A percentile compares a stretch with the other conserved stretches of the same genome.
These are phyloP conservation scores for Phytophthora lateralis DNA, from an alignment of 352 stramenopile genomes.

Conservation along the genomic window DNA sequence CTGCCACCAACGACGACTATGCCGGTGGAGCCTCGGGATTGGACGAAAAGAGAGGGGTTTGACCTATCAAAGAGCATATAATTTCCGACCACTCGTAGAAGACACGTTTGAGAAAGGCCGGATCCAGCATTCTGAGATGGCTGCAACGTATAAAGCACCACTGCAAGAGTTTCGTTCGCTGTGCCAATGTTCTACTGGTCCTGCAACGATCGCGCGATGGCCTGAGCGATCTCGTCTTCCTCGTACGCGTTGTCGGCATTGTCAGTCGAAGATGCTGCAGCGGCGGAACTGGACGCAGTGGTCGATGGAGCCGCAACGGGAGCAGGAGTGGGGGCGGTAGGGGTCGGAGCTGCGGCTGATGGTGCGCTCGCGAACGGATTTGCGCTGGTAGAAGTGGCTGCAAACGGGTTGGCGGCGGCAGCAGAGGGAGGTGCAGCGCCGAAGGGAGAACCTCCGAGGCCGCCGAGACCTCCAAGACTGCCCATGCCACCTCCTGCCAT, in stretches of 20 bases:
- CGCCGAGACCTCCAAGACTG: slow-evolving; percentile 25
- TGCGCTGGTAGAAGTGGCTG: slow-evolving; percentile 11
- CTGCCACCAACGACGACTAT: slow-evolving; percentile 36
- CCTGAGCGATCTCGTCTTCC: slow-evolving; percentile 80
- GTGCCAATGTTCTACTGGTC: slow-evolving; percentile 48
- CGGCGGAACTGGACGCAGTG: slow-evolving; percentile 11
- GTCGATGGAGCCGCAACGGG: background rate
- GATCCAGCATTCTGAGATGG: background rate
- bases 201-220: slow-evolving; percentile 79
- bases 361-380: slow-evolving; percentile 27
- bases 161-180: slow-evolving; percentile 1
- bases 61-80: background rate
- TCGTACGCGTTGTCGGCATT: slow-evolving; percentile 44
- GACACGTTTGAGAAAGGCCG: no score
- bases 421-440: slow-evolving; percentile 23
- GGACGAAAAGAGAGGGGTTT: slow-evolving; percentile 12
- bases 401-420: slow-evolving; percentile 50
- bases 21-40: slow-evolving; percentile 12
- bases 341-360: slow-evolving; percentile 6
- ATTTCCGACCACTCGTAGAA: background rate
- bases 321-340: slow-evolving; percentile 3
- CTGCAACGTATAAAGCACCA: background rate
- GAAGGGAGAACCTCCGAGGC: slow-evolving; percentile 35
- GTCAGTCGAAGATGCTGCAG: slow-evolving; percentile 21
- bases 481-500: slow-evolving; percentile 42